Conservation (phyloP, 371 early-diverging fungal species). For the Mucor racemosus region DNA sequence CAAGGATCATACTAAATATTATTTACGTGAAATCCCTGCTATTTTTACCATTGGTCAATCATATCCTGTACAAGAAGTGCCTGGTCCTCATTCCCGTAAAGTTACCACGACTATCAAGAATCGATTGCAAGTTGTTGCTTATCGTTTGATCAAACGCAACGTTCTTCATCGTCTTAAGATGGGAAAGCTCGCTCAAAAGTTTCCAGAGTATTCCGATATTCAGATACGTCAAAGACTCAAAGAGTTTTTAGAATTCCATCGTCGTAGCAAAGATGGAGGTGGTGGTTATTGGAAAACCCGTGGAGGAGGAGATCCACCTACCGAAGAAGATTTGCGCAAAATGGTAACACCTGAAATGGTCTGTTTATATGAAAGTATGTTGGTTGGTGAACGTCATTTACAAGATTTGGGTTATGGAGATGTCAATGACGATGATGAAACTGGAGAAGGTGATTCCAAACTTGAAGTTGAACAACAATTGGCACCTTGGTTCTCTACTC, state of each 20-base stretch:
- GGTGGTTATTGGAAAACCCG: slow-evolving; percentile 95
- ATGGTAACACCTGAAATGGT: slow-evolving; percentile 99
- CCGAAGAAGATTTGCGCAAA: slow-evolving; percentile 94
- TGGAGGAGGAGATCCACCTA: slow-evolving; percentile 76
- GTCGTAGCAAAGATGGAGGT: slow-evolving; percentile 78
- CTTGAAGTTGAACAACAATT: slow-evolving; percentile 91
- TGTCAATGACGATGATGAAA: slow-evolving; percentile 63
- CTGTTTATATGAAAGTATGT: slow-evolving; percentile 97
- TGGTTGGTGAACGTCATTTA: slow-evolving; percentile 95
- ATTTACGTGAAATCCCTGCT: slow-evolving; percentile 83
- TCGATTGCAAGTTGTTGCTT: slow-evolving; percentile 91
- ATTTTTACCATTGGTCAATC: slow-evolving; percentile 97
- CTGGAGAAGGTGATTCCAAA: slow-evolving; percentile 76
- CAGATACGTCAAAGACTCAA: slow-evolving; percentile 89
- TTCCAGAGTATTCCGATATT: slow-evolving; percentile 84
- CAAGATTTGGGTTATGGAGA: slow-evolving; percentile 91
- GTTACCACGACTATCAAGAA: slow-evolving; percentile 93
- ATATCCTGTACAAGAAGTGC: slow-evolving; percentile 96
- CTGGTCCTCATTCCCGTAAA: slow-evolving; percentile 97
- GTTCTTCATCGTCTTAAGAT: slow-evolving; percentile 77
- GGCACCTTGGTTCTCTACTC: slow-evolving; percentile 97
- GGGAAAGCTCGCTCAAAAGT: slow-evolving; percentile 75
- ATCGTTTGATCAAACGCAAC: slow-evolving; percentile 84
- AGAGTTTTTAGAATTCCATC: slow-evolving; percentile 96
- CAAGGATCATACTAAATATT: slow-evolving; percentile 80